Percentiles rank a stretch among this genome's conserved stretches.
These are phyloP conservation scores for Poa annua DNA, from an alignment of 176 grass and related monocot species.

Conservation along the genomic window DNA sequence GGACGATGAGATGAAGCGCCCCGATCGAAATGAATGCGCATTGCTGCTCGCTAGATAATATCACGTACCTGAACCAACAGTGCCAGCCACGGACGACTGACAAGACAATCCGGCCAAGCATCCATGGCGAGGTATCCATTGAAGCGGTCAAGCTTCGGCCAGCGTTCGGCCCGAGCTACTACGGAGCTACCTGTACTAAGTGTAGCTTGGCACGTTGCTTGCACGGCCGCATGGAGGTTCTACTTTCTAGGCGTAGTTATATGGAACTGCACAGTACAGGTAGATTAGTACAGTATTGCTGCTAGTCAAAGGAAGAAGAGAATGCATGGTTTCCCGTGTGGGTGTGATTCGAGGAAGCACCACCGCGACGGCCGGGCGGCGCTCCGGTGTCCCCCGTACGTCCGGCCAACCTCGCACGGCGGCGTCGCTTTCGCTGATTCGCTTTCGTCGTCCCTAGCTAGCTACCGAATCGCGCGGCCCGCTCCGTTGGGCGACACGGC, in stretches of 20 bases:
- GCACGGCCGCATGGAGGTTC: neutral
- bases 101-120: neutral
- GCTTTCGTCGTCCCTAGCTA: no score
- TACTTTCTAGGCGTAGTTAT: no score
- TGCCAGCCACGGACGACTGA: neutral
- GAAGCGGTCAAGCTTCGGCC: neutral
- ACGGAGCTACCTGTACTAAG: neutral
- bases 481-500: no score
- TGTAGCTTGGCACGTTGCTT: slow-evolving; percentile 5
- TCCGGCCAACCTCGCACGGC: neutral
- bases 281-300: neutral
- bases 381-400: neutral
- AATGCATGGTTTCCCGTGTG: no score
- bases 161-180: no score
- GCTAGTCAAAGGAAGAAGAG: neutral
- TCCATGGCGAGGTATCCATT: neutral
- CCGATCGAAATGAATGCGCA: slow-evolving; percentile 11
- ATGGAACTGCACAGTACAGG: neutral
- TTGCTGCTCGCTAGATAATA: neutral
- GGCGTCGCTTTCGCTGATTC: neutral
- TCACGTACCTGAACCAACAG: neutral
- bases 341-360: neutral
- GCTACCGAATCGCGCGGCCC: no score
- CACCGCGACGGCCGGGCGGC: neutral
- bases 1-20: neutral